Base-by-base conservation (phyloP, 768 basidiomycete species). In the Terana coerulea region DNA sequence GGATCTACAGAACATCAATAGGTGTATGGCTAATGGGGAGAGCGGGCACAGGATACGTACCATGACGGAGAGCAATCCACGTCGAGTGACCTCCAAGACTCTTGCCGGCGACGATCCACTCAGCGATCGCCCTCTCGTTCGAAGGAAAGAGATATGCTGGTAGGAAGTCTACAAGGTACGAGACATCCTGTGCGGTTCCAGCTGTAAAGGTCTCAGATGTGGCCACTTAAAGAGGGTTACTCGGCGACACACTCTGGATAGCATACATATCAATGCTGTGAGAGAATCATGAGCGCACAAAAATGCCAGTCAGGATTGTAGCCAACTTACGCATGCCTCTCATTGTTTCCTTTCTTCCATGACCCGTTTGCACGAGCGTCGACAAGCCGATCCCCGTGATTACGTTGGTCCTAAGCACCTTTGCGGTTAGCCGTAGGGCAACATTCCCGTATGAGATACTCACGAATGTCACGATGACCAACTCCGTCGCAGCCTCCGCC, bases 11-110 rank as follows among this genome's bases (percentile, higher is more conserved):
- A 5, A 22, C 19, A 28, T 5, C 19, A 36, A 6, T 40, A 49
- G 54, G 15, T 19, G 15, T 6, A 19, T 5, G 5, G 21, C 7
- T n/a, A 19, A 6, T 14, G 35, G 15, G 35, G 47, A 5, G 10
- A 36, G 25, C 31, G 45, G 47, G 54, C 21, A 36, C 3, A 28
- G 15, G 0, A 21, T 36, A 26, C 70, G 19, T 30, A 78, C 78
- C 79, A 39, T 75, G 62, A n/a, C 62, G 61, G 5, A 91, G 75
- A 1, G 75, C 71, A 26, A 87, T 75, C 91, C 92, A 95, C 0
- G 88, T 75, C 0, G 89, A 76, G 63, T 97, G 91, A 0, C 91
- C 92, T 0, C 92, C 93, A 0, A 97, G 78, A 54, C 86, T 89
- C 58, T 86, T 75, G 0, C 93, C 93, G 0, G 80, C 76, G 3